Evolutionary conservation across 208 protist genomes (phyloP).

Genomic region (Wallacemonas sp.): DNA sequence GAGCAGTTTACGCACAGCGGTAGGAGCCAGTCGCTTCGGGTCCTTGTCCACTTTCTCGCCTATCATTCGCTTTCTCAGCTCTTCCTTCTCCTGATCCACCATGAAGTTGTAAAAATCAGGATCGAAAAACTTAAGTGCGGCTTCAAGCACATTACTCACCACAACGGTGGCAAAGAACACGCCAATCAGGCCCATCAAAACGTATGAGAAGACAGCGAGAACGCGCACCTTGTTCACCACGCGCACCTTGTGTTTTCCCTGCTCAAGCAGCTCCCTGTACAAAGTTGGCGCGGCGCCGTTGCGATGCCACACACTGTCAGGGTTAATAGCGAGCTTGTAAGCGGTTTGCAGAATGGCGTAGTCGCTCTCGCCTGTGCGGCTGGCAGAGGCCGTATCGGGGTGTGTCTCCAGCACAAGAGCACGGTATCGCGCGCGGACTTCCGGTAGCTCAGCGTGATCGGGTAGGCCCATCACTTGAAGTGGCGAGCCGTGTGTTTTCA

Average conservation of each 20-base stretch:
- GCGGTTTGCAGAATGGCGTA: constrained; percentile 71
- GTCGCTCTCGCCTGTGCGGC: constrained; percentile 32
- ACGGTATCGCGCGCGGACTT: constrained; percentile 74
- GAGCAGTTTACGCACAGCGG: constrained; percentile 55
- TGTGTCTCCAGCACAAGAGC: constrained; percentile 74
- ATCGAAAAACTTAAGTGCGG: constrained; percentile 68
- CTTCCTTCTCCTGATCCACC: constrained; percentile 68
- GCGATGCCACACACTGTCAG: constrained; percentile 75
- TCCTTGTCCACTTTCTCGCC: constrained; percentile 69
- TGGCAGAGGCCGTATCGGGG: constrained; percentile 51
- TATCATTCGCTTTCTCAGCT: constrained; percentile 37
- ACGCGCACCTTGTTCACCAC: constrained; percentile 38
- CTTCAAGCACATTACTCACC: constrained; percentile 50
- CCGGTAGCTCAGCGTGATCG: constrained; percentile 65
- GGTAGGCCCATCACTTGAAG: constrained; percentile 80
- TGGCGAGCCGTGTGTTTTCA: constrained; percentile 71
- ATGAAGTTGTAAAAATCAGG: constrained; percentile 82
- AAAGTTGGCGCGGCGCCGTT: constrained; percentile 70
- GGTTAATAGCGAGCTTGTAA: constrained; percentile 65
- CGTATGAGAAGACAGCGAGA: constrained; percentile 67
- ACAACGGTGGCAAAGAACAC: constrained; percentile 63
- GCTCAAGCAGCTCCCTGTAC: constrained; percentile 38
- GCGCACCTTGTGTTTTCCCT: constrained; percentile 26
- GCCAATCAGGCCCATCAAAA: constrained; percentile 43
- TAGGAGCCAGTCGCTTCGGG: constrained; percentile 77